A percentile compares a stretch with the other conserved stretches of the same genome.
Evolutionary conservation across 208 protist species (phyloP).

Genomic region (Leishmania arabica): DNA sequence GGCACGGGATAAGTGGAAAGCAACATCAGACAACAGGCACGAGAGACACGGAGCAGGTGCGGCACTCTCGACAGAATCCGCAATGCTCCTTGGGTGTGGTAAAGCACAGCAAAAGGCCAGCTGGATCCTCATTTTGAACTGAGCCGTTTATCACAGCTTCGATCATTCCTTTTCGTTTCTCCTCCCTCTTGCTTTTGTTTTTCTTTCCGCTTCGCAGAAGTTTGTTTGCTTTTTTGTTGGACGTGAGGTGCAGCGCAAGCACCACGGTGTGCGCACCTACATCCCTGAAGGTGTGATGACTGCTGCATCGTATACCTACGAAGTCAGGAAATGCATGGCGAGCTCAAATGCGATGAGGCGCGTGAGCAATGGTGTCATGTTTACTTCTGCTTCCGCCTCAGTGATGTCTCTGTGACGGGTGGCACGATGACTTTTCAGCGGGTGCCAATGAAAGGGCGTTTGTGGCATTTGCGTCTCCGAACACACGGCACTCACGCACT

Average conservation of each 20-base stretch:
- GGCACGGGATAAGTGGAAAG: background rate
- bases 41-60: background rate
- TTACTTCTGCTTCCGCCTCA: background rate
- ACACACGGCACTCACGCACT: constrained; percentile 46
- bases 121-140: background rate
- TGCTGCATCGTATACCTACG: background rate
- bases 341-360: background rate
- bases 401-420: background rate
- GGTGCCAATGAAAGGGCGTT: constrained; percentile 22
- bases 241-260: background rate
- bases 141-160: background rate
- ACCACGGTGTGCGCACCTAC: background rate
- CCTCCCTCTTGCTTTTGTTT: background rate
- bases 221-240: no score
- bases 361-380: background rate
- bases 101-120: background rate
- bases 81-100: background rate
- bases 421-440: constrained; percentile 20
- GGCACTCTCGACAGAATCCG: background rate
- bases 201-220: background rate
- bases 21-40: background rate
- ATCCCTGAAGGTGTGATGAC: background rate
- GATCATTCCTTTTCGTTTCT: background rate
- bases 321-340: background rate
- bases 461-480: constrained; percentile 15